Evolutionary conservation across 441 rosid genomes (phyloP), one percentile per base, ranked within the genome.

Genomic region (Populus hybrid): DNA sequence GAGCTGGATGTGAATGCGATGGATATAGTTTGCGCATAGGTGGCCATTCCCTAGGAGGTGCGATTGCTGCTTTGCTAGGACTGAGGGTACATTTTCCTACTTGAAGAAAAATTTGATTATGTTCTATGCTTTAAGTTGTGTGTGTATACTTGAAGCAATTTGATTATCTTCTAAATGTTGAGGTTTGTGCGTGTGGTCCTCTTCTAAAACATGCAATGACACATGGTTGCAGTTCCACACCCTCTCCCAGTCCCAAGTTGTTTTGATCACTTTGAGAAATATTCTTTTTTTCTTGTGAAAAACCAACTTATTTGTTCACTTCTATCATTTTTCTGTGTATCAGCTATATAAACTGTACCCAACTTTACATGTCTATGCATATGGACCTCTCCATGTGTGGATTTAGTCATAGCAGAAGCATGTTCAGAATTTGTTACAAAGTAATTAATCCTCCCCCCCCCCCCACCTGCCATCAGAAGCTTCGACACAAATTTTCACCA

Each of bases 11-110:
- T 46, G 98, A 95, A 81, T 93, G 98, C 86, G 95, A 92, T 75
- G 98, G 96, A 50, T 95, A 93, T 81, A 83, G 76, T 66, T 59
- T 95, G 72, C 87, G 89, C 72, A 81, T 93, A 76, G 93, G 91
- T 50, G 98, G 99, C 16, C 99, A 95, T 79, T 95, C 99, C 67
- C 85, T 95, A 21, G 95, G 99, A 85, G 99, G 97, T 82, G 93
- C 99, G 36, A 92, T 95, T 72, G 93, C 97, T 83, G 83, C 95
- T 42, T 72, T 95, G 85, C 87, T 95, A 46, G 99, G 98, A 82
- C 40, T 95, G 34, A 89, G 90, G 81, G 97, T 92, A 91, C 78
- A 90, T 77, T 84, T 65, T 67, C 54, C 30, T 34, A 10, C 73
- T 76, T 35, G 26, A 46, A 34, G 0, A 67, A 28, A 28, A 10